A percentile compares a stretch with the other conserved stretches of the same genome.
phyloP scores from a whole-genome alignment of 768 basidiomycete genomes.

The Thelephora ganbajun region DNA sequence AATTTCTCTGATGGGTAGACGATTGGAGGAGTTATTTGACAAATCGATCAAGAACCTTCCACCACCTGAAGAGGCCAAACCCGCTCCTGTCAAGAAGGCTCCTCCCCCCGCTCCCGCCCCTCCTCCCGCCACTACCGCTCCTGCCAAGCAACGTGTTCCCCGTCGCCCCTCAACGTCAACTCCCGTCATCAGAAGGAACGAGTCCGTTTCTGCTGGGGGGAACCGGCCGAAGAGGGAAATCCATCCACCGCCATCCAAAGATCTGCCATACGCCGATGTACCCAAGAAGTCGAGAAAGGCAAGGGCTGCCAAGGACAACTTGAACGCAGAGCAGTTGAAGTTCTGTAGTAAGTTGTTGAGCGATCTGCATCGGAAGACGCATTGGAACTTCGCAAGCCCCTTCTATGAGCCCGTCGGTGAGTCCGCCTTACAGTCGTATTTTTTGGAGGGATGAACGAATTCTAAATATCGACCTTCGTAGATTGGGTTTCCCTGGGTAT shows the following conservation, averaged over 20 bases:
- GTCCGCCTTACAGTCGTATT: slow-evolving; percentile 18
- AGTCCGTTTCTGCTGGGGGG: slow-evolving; percentile 34
- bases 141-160: slow-evolving; percentile 20
- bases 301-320: slow-evolving; percentile 47
- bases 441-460: too few species aligned
- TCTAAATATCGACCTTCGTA: slow-evolving; percentile 17
- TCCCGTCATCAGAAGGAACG: slow-evolving; percentile 73
- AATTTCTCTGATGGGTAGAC: slow-evolving; percentile 67
- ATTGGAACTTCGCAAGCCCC: slow-evolving; percentile 55
- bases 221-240: slow-evolving; percentile 93
- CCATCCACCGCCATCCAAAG: slow-evolving; percentile 89
- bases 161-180: slow-evolving; percentile 72
- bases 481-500: slow-evolving; percentile 70
- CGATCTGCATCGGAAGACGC: slow-evolving; percentile 70
- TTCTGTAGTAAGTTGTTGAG: slow-evolving; percentile 65
- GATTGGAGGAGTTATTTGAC: slow-evolving; percentile 75
- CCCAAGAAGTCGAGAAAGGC: slow-evolving; percentile 56
- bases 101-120: slow-evolving; percentile 28
- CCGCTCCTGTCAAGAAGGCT: slow-evolving; percentile 30
- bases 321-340: slow-evolving; percentile 70
- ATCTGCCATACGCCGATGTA: slow-evolving; percentile 67
- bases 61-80: slow-evolving; percentile 42
- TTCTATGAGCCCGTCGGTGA: slow-evolving; percentile 92
- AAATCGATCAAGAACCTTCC: slow-evolving; percentile 82
- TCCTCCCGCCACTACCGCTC: slow-evolving; percentile 18